phyloP scores from a whole-genome alignment of 2,329 filamentous ascomycete species.

The Stachybotrys echinatus region DNA sequence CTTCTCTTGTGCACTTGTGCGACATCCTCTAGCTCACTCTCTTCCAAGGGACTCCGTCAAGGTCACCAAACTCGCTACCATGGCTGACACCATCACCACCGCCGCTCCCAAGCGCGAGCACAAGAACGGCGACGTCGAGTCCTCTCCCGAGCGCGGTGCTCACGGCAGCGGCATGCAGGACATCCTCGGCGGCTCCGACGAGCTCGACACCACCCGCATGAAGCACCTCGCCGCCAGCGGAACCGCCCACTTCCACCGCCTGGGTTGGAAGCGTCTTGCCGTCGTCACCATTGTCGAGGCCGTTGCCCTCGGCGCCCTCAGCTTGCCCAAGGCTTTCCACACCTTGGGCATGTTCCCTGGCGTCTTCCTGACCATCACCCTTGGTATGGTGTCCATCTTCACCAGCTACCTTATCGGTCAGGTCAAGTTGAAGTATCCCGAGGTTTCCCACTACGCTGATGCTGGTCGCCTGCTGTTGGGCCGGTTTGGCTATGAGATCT shows the following conservation, averaged over 20 bases:
- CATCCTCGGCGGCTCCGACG: constrained; percentile 15
- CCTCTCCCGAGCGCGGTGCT: neutral
- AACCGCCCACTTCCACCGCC: constrained; percentile 2
- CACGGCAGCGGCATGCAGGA: constrained; percentile 2
- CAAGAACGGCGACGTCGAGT: neutral
- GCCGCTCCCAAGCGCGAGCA: neutral
- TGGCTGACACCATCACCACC: neutral
- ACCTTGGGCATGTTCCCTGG: constrained; percentile 27
- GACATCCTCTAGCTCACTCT: neutral
- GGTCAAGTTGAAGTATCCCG: constrained; percentile 35
- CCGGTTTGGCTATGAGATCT: constrained; percentile 46
- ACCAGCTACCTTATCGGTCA: constrained; percentile 29
- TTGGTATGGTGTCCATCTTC: constrained; percentile 30
- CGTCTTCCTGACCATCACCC: constrained; percentile 20
- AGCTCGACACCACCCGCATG: constrained; percentile 27
- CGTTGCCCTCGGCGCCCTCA: constrained; percentile 40
- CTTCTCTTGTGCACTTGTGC: too few relatives aligned
- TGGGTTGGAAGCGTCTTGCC: constrained; percentile 44
- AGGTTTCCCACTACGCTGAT: constrained; percentile 58
- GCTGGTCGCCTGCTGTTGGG: constrained; percentile 54
- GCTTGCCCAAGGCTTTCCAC: constrained; percentile 35
- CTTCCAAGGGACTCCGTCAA: neutral
- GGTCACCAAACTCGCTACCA: neutral
- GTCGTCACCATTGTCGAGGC: constrained; percentile 43
- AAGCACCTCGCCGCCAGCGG: constrained; percentile 35